Conservation (phyloP, 768 basidiomycete species). For the Crepidotus variabilis region DNA sequence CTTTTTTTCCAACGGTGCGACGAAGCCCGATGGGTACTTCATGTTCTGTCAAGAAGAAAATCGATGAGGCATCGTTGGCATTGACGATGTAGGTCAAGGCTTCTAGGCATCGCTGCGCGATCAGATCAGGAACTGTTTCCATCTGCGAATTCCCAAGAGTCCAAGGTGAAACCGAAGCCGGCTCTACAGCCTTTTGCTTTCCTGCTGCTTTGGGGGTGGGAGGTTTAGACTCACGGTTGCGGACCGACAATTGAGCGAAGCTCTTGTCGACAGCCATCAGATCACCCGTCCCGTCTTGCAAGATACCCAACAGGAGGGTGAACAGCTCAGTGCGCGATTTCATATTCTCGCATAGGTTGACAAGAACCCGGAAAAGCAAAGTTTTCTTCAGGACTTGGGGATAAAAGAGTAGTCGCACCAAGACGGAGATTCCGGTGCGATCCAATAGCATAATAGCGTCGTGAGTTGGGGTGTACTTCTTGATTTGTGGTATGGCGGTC, state of each 20-base stretch:
- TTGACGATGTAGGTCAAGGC: slow-evolving; percentile 85
- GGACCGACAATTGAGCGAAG: slow-evolving; percentile 87
- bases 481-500: slow-evolving; percentile 25
- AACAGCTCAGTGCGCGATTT: slow-evolving; percentile 90
- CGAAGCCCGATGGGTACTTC: slow-evolving; percentile 81
- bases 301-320: slow-evolving; percentile 88
- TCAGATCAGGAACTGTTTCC: slow-evolving; percentile 87
- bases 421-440: slow-evolving; percentile 80
- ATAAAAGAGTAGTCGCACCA: slow-evolving; percentile 93
- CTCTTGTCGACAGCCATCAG: slow-evolving; percentile 89
- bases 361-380: slow-evolving; percentile 82
- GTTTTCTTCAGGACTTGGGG: slow-evolving; percentile 88
- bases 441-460: slow-evolving; percentile 95
- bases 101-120: slow-evolving; percentile 93
- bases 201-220: slow-evolving; percentile 54
- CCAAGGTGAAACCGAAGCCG: slow-evolving; percentile 41
- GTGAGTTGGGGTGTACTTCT: slow-evolving; percentile 57
- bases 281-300: slow-evolving; percentile 95
- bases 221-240: slow-evolving; percentile 41
- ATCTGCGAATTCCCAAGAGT: slow-evolving; percentile 52
- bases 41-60: slow-evolving; percentile 96
- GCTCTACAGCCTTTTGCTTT: slow-evolving; percentile 68
- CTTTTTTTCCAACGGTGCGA: slow-evolving; percentile 71
- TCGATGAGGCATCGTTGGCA: slow-evolving; percentile 76
- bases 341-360: slow-evolving; percentile 93